Evolutionary conservation across 2,329 filamentous ascomycete species (phyloP).

Genomic region (Emericellopsis atlantica): DNA sequence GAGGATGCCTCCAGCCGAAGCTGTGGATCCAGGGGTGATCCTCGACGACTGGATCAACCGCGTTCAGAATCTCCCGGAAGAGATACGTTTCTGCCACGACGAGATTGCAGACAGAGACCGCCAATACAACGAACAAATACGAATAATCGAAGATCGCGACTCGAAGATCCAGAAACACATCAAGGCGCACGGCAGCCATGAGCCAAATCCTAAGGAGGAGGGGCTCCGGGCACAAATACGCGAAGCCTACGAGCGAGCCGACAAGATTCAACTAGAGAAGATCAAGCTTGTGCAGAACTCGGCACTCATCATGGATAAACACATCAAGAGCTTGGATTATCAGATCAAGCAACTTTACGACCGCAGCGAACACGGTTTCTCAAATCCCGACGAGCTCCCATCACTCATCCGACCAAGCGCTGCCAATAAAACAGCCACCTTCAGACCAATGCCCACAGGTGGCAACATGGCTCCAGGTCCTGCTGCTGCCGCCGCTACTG

Average conservation of each 20-base stretch:
- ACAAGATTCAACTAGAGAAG: slow-evolving; percentile 65
- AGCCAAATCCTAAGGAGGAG: slow-evolving; percentile 65
- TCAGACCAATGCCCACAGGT: slow-evolving; percentile 6
- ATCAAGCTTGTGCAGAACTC: slow-evolving; percentile 55
- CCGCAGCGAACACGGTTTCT: slow-evolving; percentile 47
- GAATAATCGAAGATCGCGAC: slow-evolving; percentile 60
- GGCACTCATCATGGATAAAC: slow-evolving; percentile 46
- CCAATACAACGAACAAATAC: slow-evolving; percentile 54
- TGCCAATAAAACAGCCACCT: slow-evolving; percentile 29
- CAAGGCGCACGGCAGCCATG: slow-evolving; percentile 61
- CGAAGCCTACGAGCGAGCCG: slow-evolving; percentile 55
- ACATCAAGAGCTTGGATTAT: slow-evolving; percentile 47
- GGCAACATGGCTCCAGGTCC: slow-evolving; percentile 7
- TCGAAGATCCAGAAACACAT: slow-evolving; percentile 71
- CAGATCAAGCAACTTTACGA: slow-evolving; percentile 52
- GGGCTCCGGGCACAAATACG: slow-evolving; percentile 50
- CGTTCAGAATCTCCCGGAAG: slow-evolving; percentile 69
- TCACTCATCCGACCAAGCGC: slow-evolving; percentile 47
- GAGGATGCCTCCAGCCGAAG: slow-evolving; percentile 50
- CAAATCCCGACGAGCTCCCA: slow-evolving; percentile 49
- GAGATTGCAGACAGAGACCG: slow-evolving; percentile 73
- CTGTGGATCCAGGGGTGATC: slow-evolving; percentile 53
- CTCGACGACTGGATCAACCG: slow-evolving; percentile 67
- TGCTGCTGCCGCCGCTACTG: slow-evolving; percentile 13
- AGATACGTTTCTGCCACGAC: slow-evolving; percentile 72